phyloP scores from a whole-genome alignment of 1,284 basidiomycete species.

The Fomitopsis betulina region DNA sequence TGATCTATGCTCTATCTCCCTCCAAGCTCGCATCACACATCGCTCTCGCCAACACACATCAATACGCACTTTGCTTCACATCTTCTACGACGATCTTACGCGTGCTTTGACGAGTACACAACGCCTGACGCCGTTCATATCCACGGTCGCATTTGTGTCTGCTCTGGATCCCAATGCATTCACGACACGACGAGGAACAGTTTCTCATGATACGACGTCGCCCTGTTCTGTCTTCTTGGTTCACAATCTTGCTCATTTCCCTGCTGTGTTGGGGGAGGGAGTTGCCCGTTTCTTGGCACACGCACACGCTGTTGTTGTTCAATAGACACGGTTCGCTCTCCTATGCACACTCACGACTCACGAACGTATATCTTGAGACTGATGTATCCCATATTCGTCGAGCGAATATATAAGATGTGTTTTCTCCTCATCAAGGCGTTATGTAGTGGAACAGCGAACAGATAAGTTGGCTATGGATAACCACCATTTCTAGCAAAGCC shows the following conservation, averaged over 20 bases:
- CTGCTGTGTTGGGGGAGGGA: slow-evolving; percentile 2
- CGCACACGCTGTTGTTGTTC: slow-evolving; percentile 7
- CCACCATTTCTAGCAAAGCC: slow-evolving; percentile 17
- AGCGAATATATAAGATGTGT: slow-evolving; percentile 20
- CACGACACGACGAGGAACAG: slow-evolving; percentile 3
- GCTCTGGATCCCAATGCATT: slow-evolving; percentile 7
- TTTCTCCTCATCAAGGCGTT: not conserved
- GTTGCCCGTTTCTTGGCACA: slow-evolving; percentile 3
- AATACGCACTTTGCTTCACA: slow-evolving; percentile 6
- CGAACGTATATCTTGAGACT: slow-evolving; percentile 6
- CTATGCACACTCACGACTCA: slow-evolving; percentile 15
- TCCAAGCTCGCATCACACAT: slow-evolving; percentile 3
- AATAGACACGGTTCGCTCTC: slow-evolving; percentile 15
- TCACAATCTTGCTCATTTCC: slow-evolving; percentile 1
- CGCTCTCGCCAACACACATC: slow-evolving; percentile 7
- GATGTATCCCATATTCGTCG: slow-evolving; percentile 20
- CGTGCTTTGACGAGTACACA: slow-evolving; percentile 9
- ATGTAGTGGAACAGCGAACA: not conserved
- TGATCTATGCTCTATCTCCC: slow-evolving; percentile 21
- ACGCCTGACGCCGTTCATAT: slow-evolving; percentile 11
- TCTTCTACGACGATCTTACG: slow-evolving; percentile 7
- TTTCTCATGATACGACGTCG: slow-evolving; percentile 3
- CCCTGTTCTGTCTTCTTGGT: not conserved
- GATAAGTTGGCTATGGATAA: not conserved
- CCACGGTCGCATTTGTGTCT: slow-evolving; percentile 3